Percentiles rank a stretch among this genome's conserved stretches.
Evolutionary conservation across 2,329 filamentous ascomycete genomes (phyloP).

Genomic region (Sphaerostilbella broomeana): DNA sequence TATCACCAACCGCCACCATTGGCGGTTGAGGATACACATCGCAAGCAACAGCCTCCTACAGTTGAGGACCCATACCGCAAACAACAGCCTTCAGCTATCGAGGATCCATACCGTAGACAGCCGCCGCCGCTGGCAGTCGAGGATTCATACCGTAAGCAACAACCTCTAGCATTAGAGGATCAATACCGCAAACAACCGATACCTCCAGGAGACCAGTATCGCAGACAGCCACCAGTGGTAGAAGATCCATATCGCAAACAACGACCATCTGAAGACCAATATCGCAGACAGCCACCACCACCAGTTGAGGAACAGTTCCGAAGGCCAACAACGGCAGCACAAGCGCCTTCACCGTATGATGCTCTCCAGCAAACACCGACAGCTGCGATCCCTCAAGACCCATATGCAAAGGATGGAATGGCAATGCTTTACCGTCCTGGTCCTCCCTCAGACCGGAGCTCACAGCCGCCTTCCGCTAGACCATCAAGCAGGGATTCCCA

Average conservation of each 20-base stretch:
- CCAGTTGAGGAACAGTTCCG: constrained; percentile 16
- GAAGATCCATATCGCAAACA: constrained; percentile 7
- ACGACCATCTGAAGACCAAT: constrained; percentile 5
- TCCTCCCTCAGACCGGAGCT: constrained; percentile 49
- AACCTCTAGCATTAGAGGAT: constrained; percentile 12
- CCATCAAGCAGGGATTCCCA: constrained; percentile 81
- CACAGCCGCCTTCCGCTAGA: constrained; percentile 52
- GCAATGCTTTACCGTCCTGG: constrained; percentile 89
- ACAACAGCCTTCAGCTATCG: constrained; percentile 3
- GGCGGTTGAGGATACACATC: not conserved
- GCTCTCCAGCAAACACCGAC: constrained; percentile 53
- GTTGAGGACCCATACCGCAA: no score
- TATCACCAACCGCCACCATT: constrained; percentile 10
- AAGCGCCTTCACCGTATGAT: constrained; percentile 34
- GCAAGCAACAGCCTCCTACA: constrained; percentile 1
- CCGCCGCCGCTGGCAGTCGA: not conserved
- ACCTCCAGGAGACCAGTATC: constrained; percentile 3
- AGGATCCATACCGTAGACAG: constrained; percentile 6
- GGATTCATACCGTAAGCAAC: constrained; percentile 11
- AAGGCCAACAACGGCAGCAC: constrained; percentile 11
- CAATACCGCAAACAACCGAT: constrained; percentile 15
- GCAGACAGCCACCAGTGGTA: constrained; percentile 9
- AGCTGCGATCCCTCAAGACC: constrained; percentile 74
- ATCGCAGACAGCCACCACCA: constrained; percentile 11
- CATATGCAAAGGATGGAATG: constrained; percentile 93